These are phyloP conservation scores for Pyrenophora graminea DNA, from an alignment of 2,329 filamentous ascomycete species.

Conservation along the genomic window DNA sequence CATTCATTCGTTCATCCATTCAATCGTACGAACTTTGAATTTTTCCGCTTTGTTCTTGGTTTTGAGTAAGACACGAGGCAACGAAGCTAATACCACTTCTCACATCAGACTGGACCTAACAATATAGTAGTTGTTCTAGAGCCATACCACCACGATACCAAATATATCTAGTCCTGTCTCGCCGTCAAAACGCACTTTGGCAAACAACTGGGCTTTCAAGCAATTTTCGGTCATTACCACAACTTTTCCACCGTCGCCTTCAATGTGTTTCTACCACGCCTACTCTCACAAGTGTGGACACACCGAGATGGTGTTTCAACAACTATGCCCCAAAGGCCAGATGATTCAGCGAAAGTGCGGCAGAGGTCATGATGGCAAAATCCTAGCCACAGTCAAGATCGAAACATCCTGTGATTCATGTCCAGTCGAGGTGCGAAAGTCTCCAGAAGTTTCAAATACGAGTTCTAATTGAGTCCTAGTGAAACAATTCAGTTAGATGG, in stretches of 20 bases:
- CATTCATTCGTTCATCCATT: background rate
- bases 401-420: constrained; percentile 35
- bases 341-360: constrained; percentile 41
- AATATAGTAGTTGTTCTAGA: too few species aligned
- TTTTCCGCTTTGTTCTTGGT: background rate
- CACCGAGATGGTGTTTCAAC: constrained; percentile 45
- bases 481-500: background rate
- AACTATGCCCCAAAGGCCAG: constrained; percentile 36
- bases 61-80: background rate
- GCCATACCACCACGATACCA: too few species aligned
- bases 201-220: background rate
- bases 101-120: background rate
- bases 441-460: background rate
- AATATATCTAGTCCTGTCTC: too few species aligned
- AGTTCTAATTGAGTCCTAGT: background rate
- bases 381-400: constrained; percentile 37
- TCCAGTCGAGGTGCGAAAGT: constrained; percentile 23
- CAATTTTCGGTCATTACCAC: background rate
- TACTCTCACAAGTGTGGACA: constrained; percentile 53
- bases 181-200: too few species aligned
- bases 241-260: background rate
- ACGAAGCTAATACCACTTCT: background rate
- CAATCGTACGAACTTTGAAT: background rate
- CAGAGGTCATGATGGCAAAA: constrained; percentile 36
- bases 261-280: constrained; percentile 56